Percentiles rank a stretch among this genome's conserved stretches.
phyloP scores from a whole-genome alignment of 768 basidiomycete genomes.

The Cystobasidium onofrii region DNA sequence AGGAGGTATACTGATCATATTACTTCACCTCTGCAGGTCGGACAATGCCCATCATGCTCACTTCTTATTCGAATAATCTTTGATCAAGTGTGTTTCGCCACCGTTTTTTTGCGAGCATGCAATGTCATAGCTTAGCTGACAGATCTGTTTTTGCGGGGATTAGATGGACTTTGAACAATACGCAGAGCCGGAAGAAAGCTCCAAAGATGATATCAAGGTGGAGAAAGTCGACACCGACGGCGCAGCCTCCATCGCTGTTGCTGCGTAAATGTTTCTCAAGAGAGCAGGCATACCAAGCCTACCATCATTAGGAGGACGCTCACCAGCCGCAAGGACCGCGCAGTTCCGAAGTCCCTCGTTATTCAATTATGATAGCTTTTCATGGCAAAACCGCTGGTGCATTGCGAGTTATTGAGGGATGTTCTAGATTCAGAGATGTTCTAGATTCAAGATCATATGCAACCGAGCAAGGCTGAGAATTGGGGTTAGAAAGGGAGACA shows the following conservation, averaged over 20 bases:
- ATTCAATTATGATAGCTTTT: too few relatives aligned
- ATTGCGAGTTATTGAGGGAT: too few relatives aligned
- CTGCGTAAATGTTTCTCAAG: constrained; percentile 12
- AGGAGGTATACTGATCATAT: background rate
- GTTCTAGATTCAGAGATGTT: too few relatives aligned
- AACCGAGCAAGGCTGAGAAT: too few relatives aligned
- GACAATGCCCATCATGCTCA: constrained; percentile 92
- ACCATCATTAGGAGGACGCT: too few relatives aligned
- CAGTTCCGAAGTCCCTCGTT: too few relatives aligned
- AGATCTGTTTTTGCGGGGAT: background rate
- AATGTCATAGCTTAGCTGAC: background rate
- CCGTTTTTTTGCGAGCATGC: constrained; percentile 15
- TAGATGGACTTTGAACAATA: constrained; percentile 81
- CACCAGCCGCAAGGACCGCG: too few relatives aligned
- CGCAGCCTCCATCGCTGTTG: constrained; percentile 16
- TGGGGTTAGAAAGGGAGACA: too few relatives aligned
- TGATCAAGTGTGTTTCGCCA: constrained; percentile 66
- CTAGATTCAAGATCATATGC: too few relatives aligned
- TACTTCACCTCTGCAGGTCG: constrained; percentile 49
- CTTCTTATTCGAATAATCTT: constrained; percentile 84
- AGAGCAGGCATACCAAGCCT: too few relatives aligned
- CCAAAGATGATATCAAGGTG: constrained; percentile 37
- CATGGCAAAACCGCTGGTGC: too few relatives aligned
- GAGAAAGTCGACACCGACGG: background rate
- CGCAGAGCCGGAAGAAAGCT: constrained; percentile 52